These are phyloP conservation scores for Cyberlindnera petersonii DNA, from an alignment of 805 yeast species.

Conservation along the genomic window DNA sequence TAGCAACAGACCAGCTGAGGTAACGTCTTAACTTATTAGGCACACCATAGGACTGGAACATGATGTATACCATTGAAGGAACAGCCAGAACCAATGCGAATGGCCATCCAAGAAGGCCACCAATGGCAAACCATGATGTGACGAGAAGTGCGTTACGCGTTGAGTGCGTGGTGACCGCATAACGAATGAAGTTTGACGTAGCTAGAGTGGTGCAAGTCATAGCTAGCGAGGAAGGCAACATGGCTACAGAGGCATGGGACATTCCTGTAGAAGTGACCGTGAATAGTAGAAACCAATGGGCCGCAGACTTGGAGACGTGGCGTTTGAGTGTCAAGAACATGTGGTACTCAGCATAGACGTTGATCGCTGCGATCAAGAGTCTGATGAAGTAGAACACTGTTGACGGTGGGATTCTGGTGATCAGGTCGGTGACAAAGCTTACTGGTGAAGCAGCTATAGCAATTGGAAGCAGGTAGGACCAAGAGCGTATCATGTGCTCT, in stretches of 20 bases:
- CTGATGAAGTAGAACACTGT: conserved; percentile 53
- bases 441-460: conserved; percentile 25
- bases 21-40: conserved; percentile 14
- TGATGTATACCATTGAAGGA: conserved; percentile 37
- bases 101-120: conserved; percentile 90
- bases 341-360: conserved; percentile 49
- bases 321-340: conserved; percentile 41
- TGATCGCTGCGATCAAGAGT: conserved; percentile 35
- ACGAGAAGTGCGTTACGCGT: conserved; percentile 28
- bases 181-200: conserved; percentile 35
- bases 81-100: conserved; percentile 62
- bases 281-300: conserved; percentile 61
- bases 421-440: conserved; percentile 6
- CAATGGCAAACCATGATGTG: conserved; percentile 48
- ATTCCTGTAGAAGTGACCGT: conserved; percentile 70
- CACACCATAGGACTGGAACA: conserved; percentile 9
- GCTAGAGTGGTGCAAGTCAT: conserved; percentile 50
- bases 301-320: conserved; percentile 24
- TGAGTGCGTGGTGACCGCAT: conserved; percentile 15
- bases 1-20: conserved; percentile 24
- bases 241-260: conserved; percentile 84
- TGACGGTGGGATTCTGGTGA: conserved; percentile 19
- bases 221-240: conserved; percentile 79
- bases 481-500: conserved; percentile 79
- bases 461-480: conserved; percentile 62